Base-by-base conservation (phyloP, 306 rosid genomes). In the Aeschynomene evenia region DNA sequence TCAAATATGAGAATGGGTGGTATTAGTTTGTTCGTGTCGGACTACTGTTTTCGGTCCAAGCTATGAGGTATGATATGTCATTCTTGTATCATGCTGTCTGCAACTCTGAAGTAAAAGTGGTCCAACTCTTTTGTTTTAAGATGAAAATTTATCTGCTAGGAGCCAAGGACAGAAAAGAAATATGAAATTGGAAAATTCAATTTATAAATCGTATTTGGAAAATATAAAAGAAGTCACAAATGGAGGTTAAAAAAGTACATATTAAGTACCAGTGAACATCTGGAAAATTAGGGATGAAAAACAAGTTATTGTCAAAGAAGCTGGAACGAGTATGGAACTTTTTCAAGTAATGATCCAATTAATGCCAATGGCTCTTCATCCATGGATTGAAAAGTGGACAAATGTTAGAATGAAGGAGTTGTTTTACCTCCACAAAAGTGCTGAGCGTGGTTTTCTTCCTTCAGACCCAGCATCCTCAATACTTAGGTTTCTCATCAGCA, bases 361-460 rank as follows among this genome's bases (percentile, higher is more conserved):
- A 5, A 48, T 58, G 56, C 48, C 19, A 37, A 24, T 4, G 31
- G 26, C 22, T 77, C 65, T 61, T 43, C 58, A 54, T 26, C 56
- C 28, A 59, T 26, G 59, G 18, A 66, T 49, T 23, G 21, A 66
- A 58, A 55, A 51, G n/a, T 46, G 52, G 62, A 55, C 29, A 50
- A 48, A 51, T 26, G 63, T 54, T 57, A 42, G 54, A 73, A 18
- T 50, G 43, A 55, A 63, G 21, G 49, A 45, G 31, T 48, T 61
- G 52, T 49, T 70, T 64, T 85, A 94, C 99, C 99, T 94, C 99
- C 99, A 94, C 83, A 94, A 70, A 72, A 94, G 83, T 49, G 97
- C 99, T 39, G 99, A 91, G 40, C 92, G 97, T 24, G 97, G 96
- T 64, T 84, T 85, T 83, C 99, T 85, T 63, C 91, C 96, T 72